Percentiles rank a stretch among this genome's conserved stretches.
Evolutionary conservation across 495 filamentous ascomycete genomes (phyloP).

Genomic region (Penicillium egyptiacum): DNA sequence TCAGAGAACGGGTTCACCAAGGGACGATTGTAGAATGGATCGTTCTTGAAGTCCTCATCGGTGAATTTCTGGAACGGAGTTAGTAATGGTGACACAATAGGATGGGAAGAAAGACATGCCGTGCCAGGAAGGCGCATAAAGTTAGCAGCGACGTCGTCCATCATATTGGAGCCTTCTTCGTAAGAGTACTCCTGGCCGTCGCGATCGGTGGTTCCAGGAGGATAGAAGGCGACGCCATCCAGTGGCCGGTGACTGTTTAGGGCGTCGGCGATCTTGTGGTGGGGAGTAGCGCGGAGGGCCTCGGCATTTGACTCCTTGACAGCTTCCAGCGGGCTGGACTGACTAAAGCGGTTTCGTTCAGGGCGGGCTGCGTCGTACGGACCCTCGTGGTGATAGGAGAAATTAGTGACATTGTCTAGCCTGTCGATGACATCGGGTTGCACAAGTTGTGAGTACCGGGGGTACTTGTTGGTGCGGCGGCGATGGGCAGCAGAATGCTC

Average conservation of each 20-base stretch:
- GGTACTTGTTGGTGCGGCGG: slow-evolving; percentile 34
- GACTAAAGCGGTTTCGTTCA: slow-evolving; percentile 64
- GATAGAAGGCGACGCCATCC: slow-evolving; percentile 75
- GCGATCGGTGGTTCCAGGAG: slow-evolving; percentile 66
- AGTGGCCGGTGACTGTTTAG: slow-evolving; percentile 75
- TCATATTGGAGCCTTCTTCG: slow-evolving; percentile 81
- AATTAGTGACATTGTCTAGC: slow-evolving; percentile 63
- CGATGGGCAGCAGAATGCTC: slow-evolving; percentile 21
- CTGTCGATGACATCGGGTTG: slow-evolving; percentile 78
- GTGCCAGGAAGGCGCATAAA: slow-evolving; percentile 38
- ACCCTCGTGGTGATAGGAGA: slow-evolving; percentile 83
- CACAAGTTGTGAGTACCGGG: slow-evolving; percentile 62
- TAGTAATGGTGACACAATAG: slow-evolving; percentile 1
- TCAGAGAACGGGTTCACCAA: slow-evolving; percentile 35
- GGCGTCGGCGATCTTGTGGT: slow-evolving; percentile 73
- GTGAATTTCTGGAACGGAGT: slow-evolving; percentile 38
- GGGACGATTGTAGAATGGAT: slow-evolving; percentile 45
- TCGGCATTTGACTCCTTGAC: slow-evolving; percentile 70
- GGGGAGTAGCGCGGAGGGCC: slow-evolving; percentile 79
- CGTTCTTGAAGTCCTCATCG: slow-evolving; percentile 50
- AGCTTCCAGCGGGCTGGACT: slow-evolving; percentile 73
- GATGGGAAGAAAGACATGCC: slow-evolving; percentile 24
- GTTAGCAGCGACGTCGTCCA: slow-evolving; percentile 58
- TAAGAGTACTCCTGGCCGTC: slow-evolving; percentile 73
- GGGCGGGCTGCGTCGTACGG: slow-evolving; percentile 84